Base-by-base conservation (phyloP, 2,329 filamentous ascomycete genomes). In the Alternaria panax region DNA sequence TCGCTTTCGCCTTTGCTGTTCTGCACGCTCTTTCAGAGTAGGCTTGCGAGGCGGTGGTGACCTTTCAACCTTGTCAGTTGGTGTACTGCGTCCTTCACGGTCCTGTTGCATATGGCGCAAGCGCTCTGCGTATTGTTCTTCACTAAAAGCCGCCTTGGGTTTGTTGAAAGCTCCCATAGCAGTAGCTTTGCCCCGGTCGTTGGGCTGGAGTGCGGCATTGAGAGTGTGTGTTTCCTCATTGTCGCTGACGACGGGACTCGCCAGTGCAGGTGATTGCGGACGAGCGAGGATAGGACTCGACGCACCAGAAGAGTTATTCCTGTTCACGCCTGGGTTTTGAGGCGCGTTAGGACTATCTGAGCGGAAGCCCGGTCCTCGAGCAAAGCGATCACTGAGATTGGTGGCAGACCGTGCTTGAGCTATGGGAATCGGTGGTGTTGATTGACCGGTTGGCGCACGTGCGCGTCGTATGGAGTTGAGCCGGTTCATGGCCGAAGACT, bases 131-230 rank as follows among this genome's bases (percentile, higher is more conserved):
- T 92, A 97, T 71, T 92, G 91, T 20, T 90, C 87, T 71, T 97
- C 93, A 70, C 96, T 92, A 67, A 95, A 97, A 7, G 88, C 86
- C 51, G 90, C 86, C 2, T 82, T 80, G 1, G 93, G 91, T 72
- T 92, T 92, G 65, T 90, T 90, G 76, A 90, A 90, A 0, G 87
- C 81, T 28, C 88, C 87, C 78, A 88, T 82, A 1, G 92, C 90
- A 0, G 92, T 96, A 5, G 92, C 91, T 74, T 95, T 96, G 51
- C 91, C 92, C 46, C 87, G 83, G 67, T 97, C 93, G 63, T 88
- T 88, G 0, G 91, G 89, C 60, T 92, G 87, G 12, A 95, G 85
- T 8, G 89, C 85, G 41, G 84, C 82, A 14, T 80, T 78, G 14
- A 96, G 82, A 1, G 85, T 76, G 1, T 85, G 79, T 16, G 84